Evolutionary conservation across 148 eudicot genomes (phyloP).

Genomic region (Tetragonia tetragonoides): DNA sequence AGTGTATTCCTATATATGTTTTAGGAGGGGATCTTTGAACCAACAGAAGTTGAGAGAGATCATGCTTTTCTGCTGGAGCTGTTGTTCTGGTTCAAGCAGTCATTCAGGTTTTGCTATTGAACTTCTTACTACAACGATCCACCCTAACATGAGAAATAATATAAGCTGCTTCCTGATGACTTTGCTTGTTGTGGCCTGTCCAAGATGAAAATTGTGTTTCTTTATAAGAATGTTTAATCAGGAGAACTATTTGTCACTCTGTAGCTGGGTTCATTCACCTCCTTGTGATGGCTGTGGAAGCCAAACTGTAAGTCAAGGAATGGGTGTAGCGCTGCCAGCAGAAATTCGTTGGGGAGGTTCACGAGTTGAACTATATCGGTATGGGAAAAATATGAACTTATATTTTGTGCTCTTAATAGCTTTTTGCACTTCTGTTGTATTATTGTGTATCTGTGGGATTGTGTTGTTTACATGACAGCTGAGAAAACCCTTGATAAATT

Average conservation of each 20-base stretch:
- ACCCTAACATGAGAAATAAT: constrained; percentile 2
- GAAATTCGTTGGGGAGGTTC: constrained; percentile 70
- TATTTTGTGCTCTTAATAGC: background rate
- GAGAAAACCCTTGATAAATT: background rate
- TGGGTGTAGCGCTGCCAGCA: constrained; percentile 59
- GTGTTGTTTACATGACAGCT: background rate
- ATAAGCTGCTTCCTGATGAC: background rate
- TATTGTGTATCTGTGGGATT: background rate
- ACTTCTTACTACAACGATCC: constrained; percentile 11
- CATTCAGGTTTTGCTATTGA: constrained; percentile 61
- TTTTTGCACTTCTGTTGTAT: background rate
- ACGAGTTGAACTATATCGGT: constrained; percentile 93
- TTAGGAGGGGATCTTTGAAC: constrained; percentile 85
- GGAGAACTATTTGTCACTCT: constrained; percentile 13
- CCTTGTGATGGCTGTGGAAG: constrained; percentile 77
- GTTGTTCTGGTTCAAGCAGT: constrained; percentile 89
- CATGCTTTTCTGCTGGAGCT: constrained; percentile 84
- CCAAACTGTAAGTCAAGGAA: constrained; percentile 63
- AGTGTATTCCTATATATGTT: constrained; percentile 16
- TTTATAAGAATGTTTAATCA: constrained; percentile 1
- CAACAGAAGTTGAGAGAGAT: constrained; percentile 68
- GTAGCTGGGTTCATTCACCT: constrained; percentile 89
- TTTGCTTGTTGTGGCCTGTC: background rate
- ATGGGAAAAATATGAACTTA: constrained; percentile 23
- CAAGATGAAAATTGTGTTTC: background rate